phyloP scores from a whole-genome alignment of 192 early-diverging fungal species.

The Coemansia sp. region DNA sequence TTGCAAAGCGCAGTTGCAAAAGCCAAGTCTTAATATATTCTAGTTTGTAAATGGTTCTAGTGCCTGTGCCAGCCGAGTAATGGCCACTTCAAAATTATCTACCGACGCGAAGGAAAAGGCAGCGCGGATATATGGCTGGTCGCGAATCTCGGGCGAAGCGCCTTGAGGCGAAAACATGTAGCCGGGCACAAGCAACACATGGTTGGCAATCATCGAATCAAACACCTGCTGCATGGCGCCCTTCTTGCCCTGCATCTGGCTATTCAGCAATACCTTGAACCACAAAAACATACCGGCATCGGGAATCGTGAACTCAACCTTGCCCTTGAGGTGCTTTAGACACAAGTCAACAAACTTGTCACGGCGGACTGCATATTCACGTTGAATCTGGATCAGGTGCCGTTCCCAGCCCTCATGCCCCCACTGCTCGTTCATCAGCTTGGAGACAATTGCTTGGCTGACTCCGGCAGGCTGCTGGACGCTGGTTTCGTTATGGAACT shows the following conservation, averaged over 20 bases:
- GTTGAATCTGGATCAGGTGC: constrained; percentile 66
- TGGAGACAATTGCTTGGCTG: constrained; percentile 71
- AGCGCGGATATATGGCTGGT: constrained; percentile 62
- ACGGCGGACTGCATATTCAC: constrained; percentile 71
- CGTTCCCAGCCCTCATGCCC: constrained; percentile 74
- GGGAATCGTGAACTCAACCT: constrained; percentile 61
- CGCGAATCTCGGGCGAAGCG: constrained; percentile 37
- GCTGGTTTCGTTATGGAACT: constrained; percentile 76
- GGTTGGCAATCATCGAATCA: constrained; percentile 61
- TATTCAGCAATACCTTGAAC: constrained; percentile 58
- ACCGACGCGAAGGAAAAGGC: constrained; percentile 67
- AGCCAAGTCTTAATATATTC: background rate
- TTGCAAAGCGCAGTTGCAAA: constrained; percentile 29
- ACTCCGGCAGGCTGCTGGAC: constrained; percentile 82
- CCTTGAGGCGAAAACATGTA: constrained; percentile 57
- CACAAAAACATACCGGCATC: constrained; percentile 92
- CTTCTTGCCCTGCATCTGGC: constrained; percentile 37
- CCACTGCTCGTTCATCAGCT: constrained; percentile 72
- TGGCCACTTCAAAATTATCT: constrained; percentile 61
- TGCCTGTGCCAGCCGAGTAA: constrained; percentile 60
- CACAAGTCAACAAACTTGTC: constrained; percentile 66
- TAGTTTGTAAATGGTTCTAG: constrained; percentile 43
- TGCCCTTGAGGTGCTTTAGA: constrained; percentile 59
- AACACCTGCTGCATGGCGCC: constrained; percentile 61
- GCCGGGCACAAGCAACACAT: constrained; percentile 73